A percentile compares a stretch with the other conserved stretches of the same genome.
Conservation (phyloP, 495 filamentous ascomycete species). For the Trichodelitschia bisporula region DNA sequence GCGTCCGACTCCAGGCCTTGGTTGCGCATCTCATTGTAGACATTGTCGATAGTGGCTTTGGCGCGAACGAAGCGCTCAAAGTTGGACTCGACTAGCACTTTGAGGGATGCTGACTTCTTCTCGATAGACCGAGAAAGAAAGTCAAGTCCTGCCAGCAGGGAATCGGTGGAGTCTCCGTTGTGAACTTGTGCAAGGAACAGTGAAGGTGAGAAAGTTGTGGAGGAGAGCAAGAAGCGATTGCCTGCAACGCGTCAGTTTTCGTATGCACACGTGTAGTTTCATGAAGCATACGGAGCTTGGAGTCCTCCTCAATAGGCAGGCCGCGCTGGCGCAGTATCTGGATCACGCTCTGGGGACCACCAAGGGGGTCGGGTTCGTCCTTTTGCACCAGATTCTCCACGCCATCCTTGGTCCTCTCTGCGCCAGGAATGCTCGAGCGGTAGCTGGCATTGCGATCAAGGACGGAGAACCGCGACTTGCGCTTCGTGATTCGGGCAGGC, state of each 20-base stretch:
- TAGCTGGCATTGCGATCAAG: conserved; percentile 50
- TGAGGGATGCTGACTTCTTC: conserved; percentile 85
- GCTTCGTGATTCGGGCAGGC: conserved; percentile 11
- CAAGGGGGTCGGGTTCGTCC: conserved; percentile 82
- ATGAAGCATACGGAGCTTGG: conserved; percentile 36
- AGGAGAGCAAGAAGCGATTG: conserved; percentile 82
- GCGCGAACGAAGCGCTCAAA: conserved; percentile 94
- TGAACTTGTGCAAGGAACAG: conserved; percentile 85
- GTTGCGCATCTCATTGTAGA: conserved; percentile 93
- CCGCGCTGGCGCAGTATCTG: conserved; percentile 48
- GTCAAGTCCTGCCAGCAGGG: conserved; percentile 55
- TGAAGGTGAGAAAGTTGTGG: conserved; percentile 80
- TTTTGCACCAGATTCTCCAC: conserved; percentile 55
- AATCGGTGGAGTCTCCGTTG: conserved; percentile 52
- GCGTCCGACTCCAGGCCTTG: conserved; percentile 43
- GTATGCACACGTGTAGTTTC: conserved; percentile 1
- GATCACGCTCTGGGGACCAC: conserved; percentile 61
- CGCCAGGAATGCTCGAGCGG: conserved; percentile 39
- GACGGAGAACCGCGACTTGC: conserved; percentile 57
- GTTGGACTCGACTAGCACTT: conserved; percentile 87
- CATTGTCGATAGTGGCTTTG: conserved; percentile 91
- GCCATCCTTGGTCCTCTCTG: conserved; percentile 38
- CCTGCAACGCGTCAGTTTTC: conserved; percentile 20
- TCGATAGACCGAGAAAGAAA: conserved; percentile 75
- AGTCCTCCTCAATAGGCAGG: conserved; percentile 65